Base-by-base conservation (phyloP, 208 protist genomes). In the Acanthamoeba royreba region DNA sequence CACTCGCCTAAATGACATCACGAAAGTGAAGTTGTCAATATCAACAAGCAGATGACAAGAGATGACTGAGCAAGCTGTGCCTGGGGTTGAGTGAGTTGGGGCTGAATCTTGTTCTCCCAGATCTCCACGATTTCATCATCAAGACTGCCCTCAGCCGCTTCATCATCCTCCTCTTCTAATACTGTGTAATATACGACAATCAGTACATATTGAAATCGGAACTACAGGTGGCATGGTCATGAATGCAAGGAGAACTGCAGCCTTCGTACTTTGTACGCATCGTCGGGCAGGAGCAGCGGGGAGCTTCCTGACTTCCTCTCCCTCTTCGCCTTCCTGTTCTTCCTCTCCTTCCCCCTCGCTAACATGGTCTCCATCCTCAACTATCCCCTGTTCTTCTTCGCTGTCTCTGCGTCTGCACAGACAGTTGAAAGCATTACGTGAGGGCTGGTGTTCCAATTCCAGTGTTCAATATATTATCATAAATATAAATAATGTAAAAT, bases 41-140 rank as follows among this genome's bases (percentile, higher is more conserved):
- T 0, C 1, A 83, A 28, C 13, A 9, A 2, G 72, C 8, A 11
- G 17, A 25, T 4, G 2, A 0, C 9, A n/a, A 8, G 0, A 53
- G 0, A 87, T n/a, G 0, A 0, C 79, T 22, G 22, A 38, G 5
- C 22, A 40, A 19, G 69, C 28, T 19, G 19, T 53, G 49, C 40
- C 83, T 72, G 83, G 22, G 83, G 53, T 9, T 53, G 43, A 0
- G 74, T 85, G 25, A 85, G 28, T 22, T 85, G 74, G 1, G 74
- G 43, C 9, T 85, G 74, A 40, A 53, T 85, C 74, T 85, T 85
- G 74, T 85, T 72, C 49, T 90, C 55, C 83, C 83, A 90, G 15
- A 72, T 72, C 52, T 90, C 83, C 19, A 90, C 83, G 33, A 90
- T 90, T 33, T 90, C 83, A 35, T 90, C 83, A 35, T 90, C 83